Base-by-base conservation (phyloP, 1,139 yeast genomes). In the Nakaseomyces glabratus region DNA sequence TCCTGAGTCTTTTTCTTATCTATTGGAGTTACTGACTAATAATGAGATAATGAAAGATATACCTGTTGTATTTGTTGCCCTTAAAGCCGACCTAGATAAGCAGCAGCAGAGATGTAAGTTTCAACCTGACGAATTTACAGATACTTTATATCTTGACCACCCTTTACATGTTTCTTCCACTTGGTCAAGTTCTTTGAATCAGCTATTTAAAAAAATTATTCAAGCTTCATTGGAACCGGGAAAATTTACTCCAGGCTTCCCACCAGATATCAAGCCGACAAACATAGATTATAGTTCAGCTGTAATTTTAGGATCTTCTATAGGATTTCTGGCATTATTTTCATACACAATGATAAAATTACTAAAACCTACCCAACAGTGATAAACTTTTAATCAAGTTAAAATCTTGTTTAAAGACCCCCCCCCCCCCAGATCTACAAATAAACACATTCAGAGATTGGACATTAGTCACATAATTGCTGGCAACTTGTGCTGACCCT, bases 51-150 rank as follows among this genome's bases (percentile, higher is more conserved):
- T 88, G 25, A 78, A 76, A 48, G 74, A 74, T 36, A 63, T 88
- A 2, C 98, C 98, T 0, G 71, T 82, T 4, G 79, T 88, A 0
- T 84, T 79, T 53, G 97, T 86, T 1, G 98, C 95, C 0, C 62
- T 86, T 19, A 90, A 90, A 52, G 97, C 98, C 13, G 98, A 90
- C 57, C 65, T 86, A 30, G 98, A 90, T 56, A 77, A 93, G 46
- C 97, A 88, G 52, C 96, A 88, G 49, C 98, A 90, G 52, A 58
- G 98, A 20, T 75, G 82, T 20, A 84, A 76, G 37, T 64, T 71
- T 4, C 95, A 85, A 51, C 98, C 98, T 0, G 97, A 90, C 49
- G 80, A 73, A 28, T 86, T 80, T 51, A 79, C 95, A 0, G 65
- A 85, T 23, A 61, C 62, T 24, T 39, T 61, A 20, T 48, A 39